Evolutionary conservation across 805 yeast species (phyloP).

Genomic region (Dipodascopsis tothii): DNA sequence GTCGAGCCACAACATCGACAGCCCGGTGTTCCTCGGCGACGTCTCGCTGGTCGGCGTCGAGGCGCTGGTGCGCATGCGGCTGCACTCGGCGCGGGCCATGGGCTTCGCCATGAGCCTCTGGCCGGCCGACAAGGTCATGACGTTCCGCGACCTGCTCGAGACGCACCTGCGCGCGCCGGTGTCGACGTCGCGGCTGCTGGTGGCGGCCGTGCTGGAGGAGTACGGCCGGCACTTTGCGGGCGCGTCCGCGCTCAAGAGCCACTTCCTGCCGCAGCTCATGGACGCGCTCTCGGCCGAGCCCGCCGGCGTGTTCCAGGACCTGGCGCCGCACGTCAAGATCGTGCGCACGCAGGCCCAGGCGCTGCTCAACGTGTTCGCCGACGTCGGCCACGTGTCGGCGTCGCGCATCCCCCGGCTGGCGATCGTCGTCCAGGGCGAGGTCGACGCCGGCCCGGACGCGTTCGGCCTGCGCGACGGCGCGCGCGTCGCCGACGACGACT

Average conservation of each 20-base stretch:
- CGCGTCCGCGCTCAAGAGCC: conserved; percentile 5
- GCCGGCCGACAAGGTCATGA: conserved; percentile 14
- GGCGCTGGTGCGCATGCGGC: conserved; percentile 63
- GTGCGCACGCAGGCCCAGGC: conserved; percentile 84
- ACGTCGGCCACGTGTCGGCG: conserved; percentile 64
- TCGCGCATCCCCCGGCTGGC: conserved; percentile 75
- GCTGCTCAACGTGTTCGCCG: conserved; percentile 67
- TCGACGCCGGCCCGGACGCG: conserved; percentile 89
- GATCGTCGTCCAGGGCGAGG: conserved; percentile 86
- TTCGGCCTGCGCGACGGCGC: conserved; percentile 75
- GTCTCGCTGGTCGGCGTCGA: conserved; percentile 75
- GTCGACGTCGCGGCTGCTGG: conserved; percentile 71
- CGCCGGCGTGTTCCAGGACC: conserved; percentile 61
- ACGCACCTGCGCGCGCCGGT: conserved; percentile 33
- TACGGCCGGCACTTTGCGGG: conserved; percentile 27
- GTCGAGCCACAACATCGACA: conserved; percentile 68
- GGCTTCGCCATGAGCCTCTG: conserved; percentile 42
- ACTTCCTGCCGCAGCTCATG: conserved; percentile 3
- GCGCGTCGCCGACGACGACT: conserved; percentile 54
- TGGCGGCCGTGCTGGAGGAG: conserved; percentile 65
- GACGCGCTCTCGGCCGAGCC: conserved; percentile 8
- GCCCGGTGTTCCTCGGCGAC: conserved; percentile 88
- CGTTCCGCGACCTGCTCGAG: conserved; percentile 8
- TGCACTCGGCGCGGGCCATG: conserved; percentile 65
- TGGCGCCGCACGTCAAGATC: conserved; percentile 77